phyloP scores from a whole-genome alignment of 805 yeast genomes.

The fission yeast (Schizosaccharomyces pombe) region DNA sequence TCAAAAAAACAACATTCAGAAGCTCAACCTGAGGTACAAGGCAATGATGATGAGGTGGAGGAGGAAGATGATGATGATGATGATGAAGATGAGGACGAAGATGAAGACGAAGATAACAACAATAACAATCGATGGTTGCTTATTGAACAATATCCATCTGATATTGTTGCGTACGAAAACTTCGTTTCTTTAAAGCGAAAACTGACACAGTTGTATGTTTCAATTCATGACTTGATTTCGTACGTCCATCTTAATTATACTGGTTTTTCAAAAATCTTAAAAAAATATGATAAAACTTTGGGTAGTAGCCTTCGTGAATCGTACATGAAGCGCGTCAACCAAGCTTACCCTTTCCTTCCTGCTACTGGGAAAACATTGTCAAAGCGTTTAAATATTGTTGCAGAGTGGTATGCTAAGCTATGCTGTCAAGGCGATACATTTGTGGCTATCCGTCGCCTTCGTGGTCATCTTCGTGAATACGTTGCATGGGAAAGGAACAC shows the following conservation, averaged over 20 bases:
- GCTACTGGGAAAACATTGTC: slow-evolving; percentile 28
- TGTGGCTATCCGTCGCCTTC: slow-evolving; percentile 27
- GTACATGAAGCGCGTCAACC: slow-evolving; percentile 26
- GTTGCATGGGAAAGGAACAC: slow-evolving; percentile 94
- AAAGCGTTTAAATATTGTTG: slow-evolving; percentile 27
- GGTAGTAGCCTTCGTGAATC: slow-evolving; percentile 31
- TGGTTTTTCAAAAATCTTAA: slow-evolving; percentile 73
- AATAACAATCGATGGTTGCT: not conserved
- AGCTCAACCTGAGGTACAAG: not conserved
- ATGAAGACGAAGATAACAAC: not conserved
- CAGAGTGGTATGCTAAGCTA: slow-evolving; percentile 31
- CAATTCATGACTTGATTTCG: slow-evolving; percentile 60
- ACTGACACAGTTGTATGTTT: slow-evolving; percentile 41
- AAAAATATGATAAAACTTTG: slow-evolving; percentile 74
- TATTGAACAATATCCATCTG: not conserved
- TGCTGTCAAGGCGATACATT: slow-evolving; percentile 19
- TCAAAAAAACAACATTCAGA: not conserved
- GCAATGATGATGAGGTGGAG: not conserved
- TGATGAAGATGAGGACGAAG: slow-evolving; percentile 2
- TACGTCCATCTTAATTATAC: slow-evolving; percentile 64
- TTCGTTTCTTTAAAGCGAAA: slow-evolving; percentile 44
- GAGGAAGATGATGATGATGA: slow-evolving; percentile 1
- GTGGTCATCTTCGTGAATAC: slow-evolving; percentile 55
- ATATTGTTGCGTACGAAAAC: slow-evolving; percentile 2
- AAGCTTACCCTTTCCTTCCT: slow-evolving; percentile 32